phyloP scores from a whole-genome alignment of 2,329 filamentous ascomycete genomes.

The Aspergillus udagawae region DNA sequence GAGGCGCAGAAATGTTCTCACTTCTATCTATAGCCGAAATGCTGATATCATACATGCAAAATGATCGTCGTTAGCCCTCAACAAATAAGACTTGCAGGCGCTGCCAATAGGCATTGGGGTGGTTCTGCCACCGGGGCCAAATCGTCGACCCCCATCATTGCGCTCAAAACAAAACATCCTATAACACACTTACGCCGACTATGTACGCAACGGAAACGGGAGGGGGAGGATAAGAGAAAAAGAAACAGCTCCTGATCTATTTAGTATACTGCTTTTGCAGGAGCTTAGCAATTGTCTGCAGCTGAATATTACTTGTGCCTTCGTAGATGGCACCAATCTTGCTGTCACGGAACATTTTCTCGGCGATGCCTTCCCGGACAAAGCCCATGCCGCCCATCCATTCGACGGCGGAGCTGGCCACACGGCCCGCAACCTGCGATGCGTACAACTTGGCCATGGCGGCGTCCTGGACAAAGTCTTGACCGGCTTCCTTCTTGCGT shows the following conservation, averaged over 20 bases:
- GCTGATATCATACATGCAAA: background rate
- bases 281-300: constrained; percentile 67
- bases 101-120: background rate
- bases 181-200: background rate
- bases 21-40: background rate
- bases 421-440: constrained; percentile 84
- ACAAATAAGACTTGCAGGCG: background rate
- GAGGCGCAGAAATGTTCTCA: background rate
- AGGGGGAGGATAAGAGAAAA: constrained; percentile 1
- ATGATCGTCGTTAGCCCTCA: background rate
- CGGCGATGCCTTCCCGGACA: constrained; percentile 88
- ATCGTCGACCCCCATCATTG: background rate
- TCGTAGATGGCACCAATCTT: constrained; percentile 99
- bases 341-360: constrained; percentile 97
- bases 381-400: constrained; percentile 99
- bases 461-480: constrained; percentile 91
- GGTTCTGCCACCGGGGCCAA: background rate
- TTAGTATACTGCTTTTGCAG: constrained; percentile 66
- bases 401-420: constrained; percentile 82
- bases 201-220: constrained; percentile 6
- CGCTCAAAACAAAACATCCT: background rate
- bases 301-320: constrained; percentile 67
- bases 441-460: constrained; percentile 98
- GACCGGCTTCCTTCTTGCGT: constrained; percentile 94
- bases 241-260: constrained; percentile 27